phyloP scores from a whole-genome alignment of 176 grass and related monocot genomes.

The Carex pumila region DNA sequence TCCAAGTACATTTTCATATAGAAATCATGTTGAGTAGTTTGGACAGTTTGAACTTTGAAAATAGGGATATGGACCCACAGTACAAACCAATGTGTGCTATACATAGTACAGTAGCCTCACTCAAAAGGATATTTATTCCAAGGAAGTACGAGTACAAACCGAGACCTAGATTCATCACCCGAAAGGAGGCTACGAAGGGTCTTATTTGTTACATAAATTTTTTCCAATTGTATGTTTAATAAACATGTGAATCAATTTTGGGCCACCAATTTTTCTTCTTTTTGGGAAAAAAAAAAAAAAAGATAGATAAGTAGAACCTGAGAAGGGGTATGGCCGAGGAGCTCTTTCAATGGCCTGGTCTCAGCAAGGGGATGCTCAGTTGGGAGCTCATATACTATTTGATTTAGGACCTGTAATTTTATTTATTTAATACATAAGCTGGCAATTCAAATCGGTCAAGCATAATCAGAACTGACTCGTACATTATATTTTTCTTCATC shows the following conservation, averaged over 20 bases:
- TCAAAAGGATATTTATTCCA: not conserved
- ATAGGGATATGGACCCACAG: too few species aligned
- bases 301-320: constrained; percentile 51
- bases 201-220: too few species aligned
- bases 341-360: constrained; percentile 81
- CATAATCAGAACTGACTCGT: too few species aligned
- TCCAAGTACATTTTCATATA: too few species aligned
- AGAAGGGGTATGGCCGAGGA: constrained; percentile 71
- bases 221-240: not conserved
- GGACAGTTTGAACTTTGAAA: too few species aligned
- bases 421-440: constrained; percentile 8
- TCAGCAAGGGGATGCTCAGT: constrained; percentile 86
- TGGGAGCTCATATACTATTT: constrained; percentile 91
- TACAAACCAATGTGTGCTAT: too few species aligned
- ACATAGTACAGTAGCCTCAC: too few species aligned
- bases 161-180: too few species aligned
- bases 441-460: not conserved
- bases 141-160: not conserved
- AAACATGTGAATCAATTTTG: not conserved
- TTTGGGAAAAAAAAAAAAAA: not conserved
- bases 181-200: too few species aligned
- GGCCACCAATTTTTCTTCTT: not conserved
- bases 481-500: not conserved
- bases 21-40: too few species aligned
- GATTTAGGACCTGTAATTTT: constrained; percentile 74